Base-by-base conservation (phyloP, 306 rosid genomes). In the Prunus davidiana region DNA sequence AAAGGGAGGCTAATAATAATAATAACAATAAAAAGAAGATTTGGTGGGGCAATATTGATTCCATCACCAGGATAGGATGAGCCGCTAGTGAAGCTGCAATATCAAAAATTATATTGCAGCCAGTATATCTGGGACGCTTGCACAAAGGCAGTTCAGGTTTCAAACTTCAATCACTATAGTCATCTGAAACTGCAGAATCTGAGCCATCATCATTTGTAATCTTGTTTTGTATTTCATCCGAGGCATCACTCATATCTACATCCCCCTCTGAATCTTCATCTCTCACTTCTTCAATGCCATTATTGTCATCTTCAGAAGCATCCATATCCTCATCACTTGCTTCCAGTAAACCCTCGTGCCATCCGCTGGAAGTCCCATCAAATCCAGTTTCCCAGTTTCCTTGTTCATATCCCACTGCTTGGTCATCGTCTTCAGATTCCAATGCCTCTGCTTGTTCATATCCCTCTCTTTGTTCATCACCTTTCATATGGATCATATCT, bases 361-460 rank as follows among this genome's bases (percentile, higher is more conserved):
- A 96, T 69, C 91, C 83, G 64, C 81, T 77, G 64, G 93, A 72
- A 54, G 84, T 80, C 50, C 93, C 87, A 34, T 86, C 85, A 52
- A 80, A 92, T 9, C 96, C 91, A 28, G 86, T 69, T 78, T 89
- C 98, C 99, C 98, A 96, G 76, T 88, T 89, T 67, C 92, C 93
- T 77, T 84, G 93, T 64, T 82, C 97, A 64, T 90, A 90, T 61
- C 91, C 93, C 76, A 84, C 97, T 63, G 86, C 97, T 74, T 84
- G 97, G 47, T 75, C 96, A 65, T 90, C 85, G 41, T 92, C 92
- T 45, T 91, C 99, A 13, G 97, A 96, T 76, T 96, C 98, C 82
- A 89, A 77, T 76, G 87, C 88, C 32, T 89, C 97, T 16, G 78
- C 83, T 81, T 88, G 69, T 61, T 88, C 82, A 80, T 76, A 54